A percentile compares a stretch with the other conserved stretches of the same genome.
Evolutionary conservation across 352 stramenopile genomes (phyloP).

Genomic region (Globisporangium recalcitrans): DNA sequence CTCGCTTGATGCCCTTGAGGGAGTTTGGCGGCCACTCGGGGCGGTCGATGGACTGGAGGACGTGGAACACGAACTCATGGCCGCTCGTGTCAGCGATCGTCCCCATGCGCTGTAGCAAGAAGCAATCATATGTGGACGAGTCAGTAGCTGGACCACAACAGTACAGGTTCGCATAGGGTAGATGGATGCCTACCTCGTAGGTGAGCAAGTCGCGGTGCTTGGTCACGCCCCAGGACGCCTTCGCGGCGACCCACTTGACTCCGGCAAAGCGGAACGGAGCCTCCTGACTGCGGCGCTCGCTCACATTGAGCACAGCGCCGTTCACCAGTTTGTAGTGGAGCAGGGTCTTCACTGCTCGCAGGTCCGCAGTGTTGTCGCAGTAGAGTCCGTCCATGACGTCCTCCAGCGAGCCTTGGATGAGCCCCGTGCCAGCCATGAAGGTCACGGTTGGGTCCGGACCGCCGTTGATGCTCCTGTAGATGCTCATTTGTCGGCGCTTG

Average conservation of each 20-base stretch:
- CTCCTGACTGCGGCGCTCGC: slow-evolving; percentile 19
- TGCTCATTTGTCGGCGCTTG: slow-evolving; percentile 10
- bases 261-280: slow-evolving; percentile 34
- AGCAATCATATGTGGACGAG: not conserved
- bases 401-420: slow-evolving; percentile 11
- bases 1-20: slow-evolving; percentile 27
- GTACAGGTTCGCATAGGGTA: no score
- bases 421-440: slow-evolving; percentile 4
- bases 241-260: slow-evolving; percentile 35
- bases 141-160: slow-evolving; percentile 6
- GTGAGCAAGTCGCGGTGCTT: slow-evolving; percentile 31
- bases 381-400: slow-evolving; percentile 40
- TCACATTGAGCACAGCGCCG: slow-evolving; percentile 25
- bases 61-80: slow-evolving; percentile 33
- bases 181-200: slow-evolving; percentile 24
- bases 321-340: slow-evolving; percentile 27
- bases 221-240: slow-evolving; percentile 24
- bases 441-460: not conserved
- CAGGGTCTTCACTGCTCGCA: slow-evolving; percentile 24
- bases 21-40: slow-evolving; percentile 34
- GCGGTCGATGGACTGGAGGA: slow-evolving; percentile 36
- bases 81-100: slow-evolving; percentile 22
- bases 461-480: slow-evolving; percentile 7
- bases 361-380: slow-evolving; percentile 31
- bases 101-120: slow-evolving; percentile 21